phyloP scores from a whole-genome alignment of 1,284 basidiomycete genomes.

The Microbotryum violaceum region DNA sequence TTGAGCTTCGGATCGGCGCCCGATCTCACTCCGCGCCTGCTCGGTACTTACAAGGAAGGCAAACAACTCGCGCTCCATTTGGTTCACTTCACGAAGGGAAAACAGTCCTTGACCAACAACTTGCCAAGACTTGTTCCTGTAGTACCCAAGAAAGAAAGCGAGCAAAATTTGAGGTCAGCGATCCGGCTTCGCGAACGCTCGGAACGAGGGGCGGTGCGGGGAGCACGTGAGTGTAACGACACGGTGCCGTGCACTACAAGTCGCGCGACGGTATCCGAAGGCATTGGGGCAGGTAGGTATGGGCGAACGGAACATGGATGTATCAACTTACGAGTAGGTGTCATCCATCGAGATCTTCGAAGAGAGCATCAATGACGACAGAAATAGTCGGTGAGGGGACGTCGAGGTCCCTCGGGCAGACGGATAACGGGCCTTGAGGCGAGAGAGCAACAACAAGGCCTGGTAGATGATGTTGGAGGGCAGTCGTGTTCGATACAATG shows the following conservation, averaged over 20 bases:
- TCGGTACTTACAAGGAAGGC: constrained; percentile 56
- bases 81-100: constrained; percentile 80
- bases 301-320: too few species aligned
- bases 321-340: constrained; percentile 52
- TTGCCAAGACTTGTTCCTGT: constrained; percentile 87
- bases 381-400: constrained; percentile 81
- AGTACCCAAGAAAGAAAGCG: too few species aligned
- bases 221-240: too few species aligned
- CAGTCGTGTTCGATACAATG: constrained; percentile 77
- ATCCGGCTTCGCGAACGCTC: too few species aligned
- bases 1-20: not conserved
- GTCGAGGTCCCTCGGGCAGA: constrained; percentile 69
- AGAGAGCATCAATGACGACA: constrained; percentile 89
- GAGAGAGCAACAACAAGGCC: constrained; percentile 71
- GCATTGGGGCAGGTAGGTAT: too few species aligned
- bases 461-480: constrained; percentile 75
- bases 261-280: too few species aligned
- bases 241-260: too few species aligned
- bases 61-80: constrained; percentile 94
- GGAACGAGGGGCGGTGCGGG: too few species aligned
- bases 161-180: too few species aligned
- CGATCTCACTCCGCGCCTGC: not conserved
- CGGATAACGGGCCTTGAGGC: constrained; percentile 83
- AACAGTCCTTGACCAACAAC: constrained; percentile 91
- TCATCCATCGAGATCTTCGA: constrained; percentile 73